Evolutionary conservation across 371 early-diverging fungal genomes (phyloP).

Genomic region (Mucor sp.): DNA sequence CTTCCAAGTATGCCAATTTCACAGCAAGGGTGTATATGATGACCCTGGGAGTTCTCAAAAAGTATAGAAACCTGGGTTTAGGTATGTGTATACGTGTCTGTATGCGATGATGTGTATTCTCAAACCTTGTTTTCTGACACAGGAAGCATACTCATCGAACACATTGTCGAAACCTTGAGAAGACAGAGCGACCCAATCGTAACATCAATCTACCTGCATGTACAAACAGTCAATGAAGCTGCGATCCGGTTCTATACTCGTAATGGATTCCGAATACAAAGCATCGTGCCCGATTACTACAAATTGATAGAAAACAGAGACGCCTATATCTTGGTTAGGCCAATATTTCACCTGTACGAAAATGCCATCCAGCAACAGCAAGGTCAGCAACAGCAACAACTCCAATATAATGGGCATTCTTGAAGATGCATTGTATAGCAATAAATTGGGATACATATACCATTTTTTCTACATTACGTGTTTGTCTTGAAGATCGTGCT

Average conservation of each 20-base stretch:
- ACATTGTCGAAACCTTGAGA: conserved; percentile 16
- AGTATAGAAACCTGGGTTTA: conserved; percentile 22
- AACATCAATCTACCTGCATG: conserved; percentile 27
- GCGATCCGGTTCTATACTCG: conserved; percentile 27
- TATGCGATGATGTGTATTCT: not conserved
- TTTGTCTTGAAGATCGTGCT: too few relatives aligned
- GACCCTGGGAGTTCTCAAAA: conserved; percentile 23
- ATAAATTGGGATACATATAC: not conserved
- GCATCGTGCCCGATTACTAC: conserved; percentile 23
- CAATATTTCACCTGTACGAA: not conserved
- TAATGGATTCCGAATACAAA: conserved; percentile 27
- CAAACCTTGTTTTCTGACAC: not conserved
- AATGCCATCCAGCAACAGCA: not conserved
- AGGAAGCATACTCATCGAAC: conserved; percentile 20
- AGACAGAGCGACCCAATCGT: conserved; percentile 15
- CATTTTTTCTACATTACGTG: not conserved
- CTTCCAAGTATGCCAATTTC: conserved; percentile 7
- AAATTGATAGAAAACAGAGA: conserved; percentile 25
- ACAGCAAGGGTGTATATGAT: conserved; percentile 28
- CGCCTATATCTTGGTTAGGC: conserved; percentile 23
- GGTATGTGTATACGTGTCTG: conserved; percentile 9
- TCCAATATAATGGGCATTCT: not conserved
- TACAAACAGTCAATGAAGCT: conserved; percentile 21
- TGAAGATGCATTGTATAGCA: not conserved
- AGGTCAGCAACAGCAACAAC: not conserved